Conservation (phyloP, 495 filamentous ascomycete genomes). For the Achaetomiella virescens region DNA sequence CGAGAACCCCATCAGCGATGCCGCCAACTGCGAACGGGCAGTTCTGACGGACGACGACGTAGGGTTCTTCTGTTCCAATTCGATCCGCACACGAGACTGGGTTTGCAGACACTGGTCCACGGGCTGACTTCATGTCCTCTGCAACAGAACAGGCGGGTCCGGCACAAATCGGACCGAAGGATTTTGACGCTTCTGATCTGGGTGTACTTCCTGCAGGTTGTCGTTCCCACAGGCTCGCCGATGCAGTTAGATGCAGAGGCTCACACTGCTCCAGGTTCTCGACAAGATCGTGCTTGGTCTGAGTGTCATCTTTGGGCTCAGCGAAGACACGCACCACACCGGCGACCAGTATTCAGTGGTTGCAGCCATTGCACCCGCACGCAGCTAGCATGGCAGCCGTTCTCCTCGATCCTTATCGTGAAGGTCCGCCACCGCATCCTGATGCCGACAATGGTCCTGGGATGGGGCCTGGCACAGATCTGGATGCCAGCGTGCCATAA, state of each 20-base stretch:
- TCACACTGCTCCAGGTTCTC: conserved; percentile 43
- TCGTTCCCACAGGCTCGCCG: neutral
- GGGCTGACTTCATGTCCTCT: neutral
- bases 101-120: no score
- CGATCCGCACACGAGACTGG: no score
- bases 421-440: conserved; percentile 59
- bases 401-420: conserved; percentile 59
- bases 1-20: neutral
- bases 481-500: conserved; percentile 49
- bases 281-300: conserved; percentile 62
- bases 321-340: conserved; percentile 45
- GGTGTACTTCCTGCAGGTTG: conserved; percentile 57
- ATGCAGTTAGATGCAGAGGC: neutral
- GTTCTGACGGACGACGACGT: conserved; percentile 16
- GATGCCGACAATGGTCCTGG: conserved; percentile 53
- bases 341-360: conserved; percentile 58
- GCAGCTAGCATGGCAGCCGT: conserved; percentile 60
- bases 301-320: conserved; percentile 57
- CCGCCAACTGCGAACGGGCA: neutral
- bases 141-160: conserved; percentile 48
- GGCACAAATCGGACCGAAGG: conserved; percentile 53
- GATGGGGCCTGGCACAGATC: conserved; percentile 56
- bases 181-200: conserved; percentile 55
- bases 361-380: conserved; percentile 56
- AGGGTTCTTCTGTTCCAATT: neutral